Base-by-base conservation (phyloP, 768 basidiomycete genomes). In the Guyanaporus albipodus region DNA sequence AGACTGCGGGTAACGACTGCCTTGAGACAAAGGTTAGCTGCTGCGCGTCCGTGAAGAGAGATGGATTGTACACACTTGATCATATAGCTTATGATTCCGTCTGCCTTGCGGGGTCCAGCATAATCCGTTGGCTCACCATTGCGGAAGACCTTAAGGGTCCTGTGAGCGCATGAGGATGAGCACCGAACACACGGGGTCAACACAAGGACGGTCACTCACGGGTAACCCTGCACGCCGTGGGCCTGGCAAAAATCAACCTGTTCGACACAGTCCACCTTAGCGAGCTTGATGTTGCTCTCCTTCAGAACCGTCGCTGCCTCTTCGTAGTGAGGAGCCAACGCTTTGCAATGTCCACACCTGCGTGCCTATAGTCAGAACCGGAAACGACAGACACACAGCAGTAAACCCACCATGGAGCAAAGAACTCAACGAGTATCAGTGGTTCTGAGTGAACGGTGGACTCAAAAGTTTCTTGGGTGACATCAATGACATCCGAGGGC, bases 21-120 rank as follows among this genome's bases (percentile, higher is more conserved):
- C 92, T 82, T 50, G 17, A 33, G 4, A 49, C 42, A 36, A 38
- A 31, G 39, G 37, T 59, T 49, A 55, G 47, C 37, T 21, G 52
- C 42, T 12, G 6, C 21, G 12, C 21, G 10, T 6, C 18, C 3
- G 4, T 21, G 4, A 23, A 35, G 4, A 33, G 24, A 39, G 1
- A 17, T 0, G 32, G 6, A 32, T 3, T 10, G 34, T 21, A 70
- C 84, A 58, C 53, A 94, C 94, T 97, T 98, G 74, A 79, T 65
- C 95, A 98, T 97, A 74, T 96, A 96, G 68, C 83, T 83, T 64
- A 95, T 73, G 61, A 99, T 99, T 15, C 96, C 94, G 54, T 98
- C 96, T 9, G 92, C 87, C 68, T 96, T 91, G 42, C 96, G 77
- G 14, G 92, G 87, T 36, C 96, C 96, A 45, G 59, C 67, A 68